Percentiles rank a stretch among this genome's conserved stretches.
Conservation (phyloP, 1,139 yeast species). For the Geotrichum klebahnii region DNA sequence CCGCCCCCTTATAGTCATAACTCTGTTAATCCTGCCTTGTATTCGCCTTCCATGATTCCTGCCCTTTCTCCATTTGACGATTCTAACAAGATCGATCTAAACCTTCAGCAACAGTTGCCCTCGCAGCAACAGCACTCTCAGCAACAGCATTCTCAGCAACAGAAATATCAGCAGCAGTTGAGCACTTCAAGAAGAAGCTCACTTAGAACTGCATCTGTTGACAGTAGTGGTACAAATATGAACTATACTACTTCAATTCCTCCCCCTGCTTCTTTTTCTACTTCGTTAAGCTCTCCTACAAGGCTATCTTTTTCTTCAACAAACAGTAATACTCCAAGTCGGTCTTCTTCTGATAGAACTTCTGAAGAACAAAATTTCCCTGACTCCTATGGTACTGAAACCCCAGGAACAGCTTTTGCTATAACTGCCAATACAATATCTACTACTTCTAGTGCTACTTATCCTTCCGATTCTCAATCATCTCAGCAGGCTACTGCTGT, state of each 20-base stretch:
- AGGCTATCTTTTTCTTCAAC: not conserved
- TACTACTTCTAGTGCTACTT: not conserved
- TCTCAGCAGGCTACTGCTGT: not conserved
- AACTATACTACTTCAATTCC: not conserved
- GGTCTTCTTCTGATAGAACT: not conserved
- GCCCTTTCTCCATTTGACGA: constrained; percentile 19
- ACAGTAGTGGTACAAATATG: not conserved
- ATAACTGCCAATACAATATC: not conserved
- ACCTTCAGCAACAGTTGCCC: not conserved
- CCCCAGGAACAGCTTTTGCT: no score
- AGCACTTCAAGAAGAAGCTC: not conserved
- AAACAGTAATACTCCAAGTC: not conserved
- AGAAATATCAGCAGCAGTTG: constrained; percentile 5
- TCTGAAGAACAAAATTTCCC: no score
- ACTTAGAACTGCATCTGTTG: not conserved
- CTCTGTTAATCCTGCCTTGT: constrained; percentile 1
- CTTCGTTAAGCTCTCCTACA: not conserved
- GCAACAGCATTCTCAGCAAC: constrained; percentile 4
- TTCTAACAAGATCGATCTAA: constrained; percentile 13
- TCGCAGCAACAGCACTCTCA: not conserved
- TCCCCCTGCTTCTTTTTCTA: not conserved
- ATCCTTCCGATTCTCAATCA: not conserved
- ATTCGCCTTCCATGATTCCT: constrained; percentile 3
- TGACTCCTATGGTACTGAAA: no score
- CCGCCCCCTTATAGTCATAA: constrained; percentile 2